Evolutionary conservation across 768 basidiomycete genomes (phyloP), one percentile per base, ranked within the genome.

Genomic region (Boletus sp.): DNA sequence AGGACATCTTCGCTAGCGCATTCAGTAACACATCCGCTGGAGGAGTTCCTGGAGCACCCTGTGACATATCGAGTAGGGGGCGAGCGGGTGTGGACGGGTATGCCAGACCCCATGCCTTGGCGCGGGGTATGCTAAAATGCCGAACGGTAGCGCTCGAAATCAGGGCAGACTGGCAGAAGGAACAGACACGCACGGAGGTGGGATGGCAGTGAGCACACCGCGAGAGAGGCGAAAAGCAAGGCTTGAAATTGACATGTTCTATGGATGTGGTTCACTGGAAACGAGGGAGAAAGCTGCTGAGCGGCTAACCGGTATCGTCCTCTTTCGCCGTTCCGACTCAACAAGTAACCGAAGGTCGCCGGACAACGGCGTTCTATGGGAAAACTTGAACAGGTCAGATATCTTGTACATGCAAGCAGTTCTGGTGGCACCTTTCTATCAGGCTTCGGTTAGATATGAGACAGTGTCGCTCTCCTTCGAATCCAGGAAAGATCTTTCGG

Each of bases 31-130:
- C 47, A 2, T 71, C 63, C 3, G 85, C 81, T 0, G 91, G 90
- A 0, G 84, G 81, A 0, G 72, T 74, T 6, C 85, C 84, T 0
- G 91, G 91, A 0, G 84, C 83, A 38, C 91, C 87, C 69, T 91
- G 88, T 1, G 85, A 84, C 75, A 90, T 83, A 61, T 82, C 79
- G n/a, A 91, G 75, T 2, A 90, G 70, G 0, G 82, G 83, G 9
- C 75, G 73, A 23, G 54, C 63, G 0, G 73, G 63, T 0, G 77
- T 76, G 0, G 77, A 63, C 5, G 58, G 59, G 66, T 82, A 85
- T 13, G 69, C 60, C 21, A 64, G 58, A 1, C 74, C 79, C 85
- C 85, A 87, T 72, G 75, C 72, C 50, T 82, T 79, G 15, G 83
- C 84, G 33, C 73, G 73, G 1, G 83, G 79, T 44, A 87, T 83